Base-by-base conservation (phyloP, 306 rosid genomes). In the Ziziphus jujuba region DNA sequence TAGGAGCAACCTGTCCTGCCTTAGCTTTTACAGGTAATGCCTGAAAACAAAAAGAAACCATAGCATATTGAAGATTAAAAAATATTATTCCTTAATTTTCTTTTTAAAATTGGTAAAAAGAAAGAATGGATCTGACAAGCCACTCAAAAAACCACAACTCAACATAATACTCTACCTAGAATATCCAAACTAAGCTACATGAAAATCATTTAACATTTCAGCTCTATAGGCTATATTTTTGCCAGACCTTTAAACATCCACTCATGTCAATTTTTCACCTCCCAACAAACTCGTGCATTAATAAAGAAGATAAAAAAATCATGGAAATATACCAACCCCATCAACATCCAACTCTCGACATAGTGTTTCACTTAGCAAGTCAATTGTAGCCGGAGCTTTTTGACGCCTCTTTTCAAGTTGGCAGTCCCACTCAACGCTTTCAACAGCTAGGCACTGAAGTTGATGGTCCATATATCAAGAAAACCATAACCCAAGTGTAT, bases 401-500 rank as follows among this genome's bases (percentile, higher is more conserved):
- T 65, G 83, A 49, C 67, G 82, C 66, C 48, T 61, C 75, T 71
- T 83, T 2, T 67, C 72, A 19, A 80, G 75, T 61, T 55, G 83
- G 55, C 13, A 24, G 2, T 78, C 62, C 95, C 91, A 85, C 50
- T 88, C 82, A 13, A 6, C 14, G 23, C 40, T 67, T 53, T 52
- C 74, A 72, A 87, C 75, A 66, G 61, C 66, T 65, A 85, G 35
- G 54, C 84, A 56, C 95, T 87, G 88, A 59, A 17, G 23, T n/a
- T 40, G 31, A 64, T 28, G 58, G 45, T 65, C 63, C 62, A 58
- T 50, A 24, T 24, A 48, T 66, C 74, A 19, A 72, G 67, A 49
- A 49, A 51, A 5, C 60, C 11, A 14, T 13, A 47, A 17, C 22
- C 17, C 55, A 17, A 50, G 9, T 15, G 20, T 50, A 16, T 50